Base-by-base conservation (phyloP, 768 basidiomycete species). In the Suillus alpinus region DNA sequence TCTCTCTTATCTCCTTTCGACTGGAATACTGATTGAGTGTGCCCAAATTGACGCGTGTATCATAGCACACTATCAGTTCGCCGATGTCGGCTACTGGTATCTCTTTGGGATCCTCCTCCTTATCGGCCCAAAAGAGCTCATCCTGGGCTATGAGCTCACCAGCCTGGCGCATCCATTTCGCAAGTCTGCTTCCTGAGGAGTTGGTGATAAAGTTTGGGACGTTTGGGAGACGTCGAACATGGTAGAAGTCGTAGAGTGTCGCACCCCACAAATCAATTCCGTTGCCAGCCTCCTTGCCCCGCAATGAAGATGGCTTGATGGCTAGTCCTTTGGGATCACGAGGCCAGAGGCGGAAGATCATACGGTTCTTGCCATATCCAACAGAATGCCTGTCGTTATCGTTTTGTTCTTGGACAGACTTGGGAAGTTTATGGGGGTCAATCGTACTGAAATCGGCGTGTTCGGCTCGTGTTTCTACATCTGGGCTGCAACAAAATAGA, bases 191-290 rank as follows among this genome's bases (percentile, higher is more conserved):
- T 41, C 71, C 68, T 0, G 69, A 64, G 58, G 61, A 60, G 8
- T 39, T 39, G 16, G 66, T 44, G 0, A 62, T 16, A 4, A 23
- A 2, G 0, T 13, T 0, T 0, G 69, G 71, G 1, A 67, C 0
- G 29, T 53, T 56, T 34, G 20, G 5, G 20, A 71, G n/a, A 34
- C 41, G 36, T 56, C 26, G 3, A 23, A 72, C 66, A 5, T 23
- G 0, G 39, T 46, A 74, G 39, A 74, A 56, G 39, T 75, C 73
- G 37, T 64, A 69, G 12, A 74, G 56, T 8, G 72, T 73, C 0
- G 63, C 71, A 4, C 63, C 72, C 73, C 73, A 74, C 20, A 64
- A 20, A 8, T 61, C 50, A 41, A 63, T 64, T 0, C 66, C 67
- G 12, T 69, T 70, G 0, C 64, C 67, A 2, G 67, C 66, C 5